These are phyloP conservation scores for Dictyostelium citrinum DNA, from an alignment of 78 protist genomes.

Conservation along the genomic window DNA sequence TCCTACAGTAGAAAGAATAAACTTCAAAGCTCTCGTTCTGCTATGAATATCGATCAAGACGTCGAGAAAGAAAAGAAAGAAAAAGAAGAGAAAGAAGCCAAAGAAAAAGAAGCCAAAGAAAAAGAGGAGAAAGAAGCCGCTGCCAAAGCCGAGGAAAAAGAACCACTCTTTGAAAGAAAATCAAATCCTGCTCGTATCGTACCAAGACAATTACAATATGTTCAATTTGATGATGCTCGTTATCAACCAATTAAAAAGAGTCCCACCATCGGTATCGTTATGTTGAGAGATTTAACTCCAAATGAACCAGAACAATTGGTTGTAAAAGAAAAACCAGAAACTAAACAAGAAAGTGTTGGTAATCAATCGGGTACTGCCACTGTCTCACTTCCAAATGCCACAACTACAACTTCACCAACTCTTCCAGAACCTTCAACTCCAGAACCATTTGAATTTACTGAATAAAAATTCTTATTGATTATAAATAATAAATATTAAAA, in stretches of 20 bases:
- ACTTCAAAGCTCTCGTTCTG: not conserved
- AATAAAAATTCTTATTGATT: not conserved
- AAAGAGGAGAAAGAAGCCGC: slow-evolving; percentile 75
- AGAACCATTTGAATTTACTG: slow-evolving; percentile 81
- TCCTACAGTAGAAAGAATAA: slow-evolving; percentile 68
- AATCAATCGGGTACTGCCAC: not conserved
- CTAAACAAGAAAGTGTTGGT: not conserved
- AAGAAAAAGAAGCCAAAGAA: slow-evolving; percentile 62
- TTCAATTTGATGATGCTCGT: slow-evolving; percentile 56
- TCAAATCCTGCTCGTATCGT: slow-evolving; percentile 92
- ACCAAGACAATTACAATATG: slow-evolving; percentile 76
- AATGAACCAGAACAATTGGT: slow-evolving; percentile 77
- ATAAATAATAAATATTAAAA: not conserved
- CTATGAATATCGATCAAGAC: slow-evolving; percentile 17
- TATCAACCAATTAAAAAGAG: slow-evolving; percentile 83
- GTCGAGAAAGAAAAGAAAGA: slow-evolving; percentile 37
- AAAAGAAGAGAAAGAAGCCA: slow-evolving; percentile 36
- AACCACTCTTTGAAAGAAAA: slow-evolving; percentile 76
- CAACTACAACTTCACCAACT: not conserved
- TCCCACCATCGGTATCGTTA: slow-evolving; percentile 60
- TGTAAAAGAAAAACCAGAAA: slow-evolving; percentile 57
- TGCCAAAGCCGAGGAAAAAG: slow-evolving; percentile 78
- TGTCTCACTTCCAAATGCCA: not conserved
- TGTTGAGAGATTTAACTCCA: slow-evolving; percentile 67
- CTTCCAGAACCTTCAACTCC: slow-evolving; percentile 79